These are phyloP conservation scores for Eucalyptus tenuipes DNA, from an alignment of 345 rosid genomes.

Conservation along the genomic window DNA sequence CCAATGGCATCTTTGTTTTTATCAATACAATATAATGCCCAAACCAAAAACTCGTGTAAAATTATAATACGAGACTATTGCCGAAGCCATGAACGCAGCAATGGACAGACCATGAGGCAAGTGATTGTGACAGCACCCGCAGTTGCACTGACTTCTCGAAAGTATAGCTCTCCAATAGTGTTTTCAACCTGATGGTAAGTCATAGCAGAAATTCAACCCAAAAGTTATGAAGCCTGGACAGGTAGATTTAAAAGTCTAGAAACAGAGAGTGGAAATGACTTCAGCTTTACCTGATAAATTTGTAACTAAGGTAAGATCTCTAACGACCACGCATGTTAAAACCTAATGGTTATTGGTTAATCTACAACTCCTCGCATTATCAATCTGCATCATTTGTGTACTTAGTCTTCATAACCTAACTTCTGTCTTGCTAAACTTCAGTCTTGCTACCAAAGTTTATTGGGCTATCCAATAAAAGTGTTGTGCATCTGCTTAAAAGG, in stretches of 20 bases:
- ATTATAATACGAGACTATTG: background rate
- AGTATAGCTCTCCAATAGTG: slow-evolving; percentile 36
- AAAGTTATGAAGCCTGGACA: background rate
- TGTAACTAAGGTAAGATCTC: background rate
- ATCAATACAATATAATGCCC: background rate
- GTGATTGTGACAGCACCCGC: slow-evolving; percentile 83
- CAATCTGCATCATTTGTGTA: background rate
- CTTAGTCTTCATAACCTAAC: background rate
- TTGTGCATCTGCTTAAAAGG: background rate
- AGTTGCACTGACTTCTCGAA: slow-evolving; percentile 63
- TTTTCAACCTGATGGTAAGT: slow-evolving; percentile 40
- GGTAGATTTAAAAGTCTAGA: background rate
- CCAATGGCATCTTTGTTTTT: background rate
- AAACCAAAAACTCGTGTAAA: background rate
- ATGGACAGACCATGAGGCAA: slow-evolving; percentile 72
- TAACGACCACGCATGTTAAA: background rate
- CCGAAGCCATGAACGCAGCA: background rate
- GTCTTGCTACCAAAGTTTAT: background rate
- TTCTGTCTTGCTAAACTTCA: background rate
- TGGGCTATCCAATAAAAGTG: background rate
- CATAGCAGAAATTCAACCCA: background rate
- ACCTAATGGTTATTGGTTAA: background rate
- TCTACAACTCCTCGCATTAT: background rate
- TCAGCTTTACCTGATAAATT: background rate
- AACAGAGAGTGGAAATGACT: background rate